phyloP scores from a whole-genome alignment of 345 rosid species.

The Lepidium aucheri region DNA sequence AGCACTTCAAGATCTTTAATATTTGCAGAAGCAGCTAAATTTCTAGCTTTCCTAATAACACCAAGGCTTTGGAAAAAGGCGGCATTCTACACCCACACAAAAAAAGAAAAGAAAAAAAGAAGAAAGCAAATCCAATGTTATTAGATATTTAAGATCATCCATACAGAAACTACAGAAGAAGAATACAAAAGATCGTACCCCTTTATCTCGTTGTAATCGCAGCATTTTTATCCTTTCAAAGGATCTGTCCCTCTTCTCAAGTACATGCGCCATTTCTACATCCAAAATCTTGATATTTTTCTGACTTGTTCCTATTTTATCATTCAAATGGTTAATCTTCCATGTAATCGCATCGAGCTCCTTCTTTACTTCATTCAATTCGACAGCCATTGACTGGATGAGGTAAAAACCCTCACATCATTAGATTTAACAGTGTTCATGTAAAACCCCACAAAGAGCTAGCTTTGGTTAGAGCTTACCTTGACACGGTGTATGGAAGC shows the following conservation, averaged over 20 bases:
- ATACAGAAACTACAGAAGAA: not conserved
- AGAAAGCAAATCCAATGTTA: not conserved
- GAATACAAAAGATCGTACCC: conserved; percentile 32
- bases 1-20: conserved; percentile 48
- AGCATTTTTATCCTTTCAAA: conserved; percentile 42
- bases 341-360: conserved; percentile 51
- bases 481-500: conserved; percentile 62
- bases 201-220: conserved; percentile 57
- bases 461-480: conserved; percentile 37
- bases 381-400: conserved; percentile 59
- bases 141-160: not conserved
- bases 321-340: conserved; percentile 39
- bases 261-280: conserved; percentile 34
- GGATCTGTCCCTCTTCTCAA: conserved; percentile 50
- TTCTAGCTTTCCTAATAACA: conserved; percentile 43
- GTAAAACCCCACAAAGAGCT: not conserved
- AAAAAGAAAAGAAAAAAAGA: not conserved
- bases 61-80: conserved; percentile 34
- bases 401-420: not conserved
- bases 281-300: conserved; percentile 37
- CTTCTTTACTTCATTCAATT: conserved; percentile 72
- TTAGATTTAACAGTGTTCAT: not conserved
- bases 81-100: conserved; percentile 57
- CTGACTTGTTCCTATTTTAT: conserved; percentile 37
- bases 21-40: conserved; percentile 48